Conservation (phyloP, 176 grass and related monocot species). For the Saccharum spontaneum region DNA sequence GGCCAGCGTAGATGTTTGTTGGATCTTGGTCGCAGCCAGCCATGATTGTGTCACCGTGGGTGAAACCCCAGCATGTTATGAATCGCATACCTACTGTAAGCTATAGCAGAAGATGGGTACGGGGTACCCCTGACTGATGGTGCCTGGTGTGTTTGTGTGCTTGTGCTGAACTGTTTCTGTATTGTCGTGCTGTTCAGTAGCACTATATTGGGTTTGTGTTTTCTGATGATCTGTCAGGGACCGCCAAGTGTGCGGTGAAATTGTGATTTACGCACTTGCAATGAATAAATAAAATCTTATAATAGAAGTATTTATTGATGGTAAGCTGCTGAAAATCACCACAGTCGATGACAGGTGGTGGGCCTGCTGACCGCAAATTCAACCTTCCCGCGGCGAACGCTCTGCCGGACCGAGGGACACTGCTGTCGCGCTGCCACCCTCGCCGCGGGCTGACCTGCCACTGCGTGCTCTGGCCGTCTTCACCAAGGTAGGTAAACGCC, state of each 20-base stretch:
- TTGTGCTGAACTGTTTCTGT: neutral
- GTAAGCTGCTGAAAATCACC: neutral
- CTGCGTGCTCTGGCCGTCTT: neutral
- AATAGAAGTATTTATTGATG: neutral
- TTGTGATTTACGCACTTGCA: neutral
- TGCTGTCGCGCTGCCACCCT: neutral
- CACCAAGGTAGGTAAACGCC: neutral
- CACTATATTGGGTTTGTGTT: neutral
- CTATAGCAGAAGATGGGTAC: neutral
- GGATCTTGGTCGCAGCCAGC: neutral
- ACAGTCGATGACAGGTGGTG: neutral
- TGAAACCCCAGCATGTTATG: neutral
- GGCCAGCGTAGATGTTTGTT: neutral
- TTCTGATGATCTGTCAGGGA: neutral
- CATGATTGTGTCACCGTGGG: conserved; percentile 4
- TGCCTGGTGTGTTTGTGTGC: neutral
- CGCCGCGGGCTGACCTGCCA: neutral
- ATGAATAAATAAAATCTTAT: neutral
- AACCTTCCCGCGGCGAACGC: neutral
- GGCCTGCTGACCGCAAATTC: neutral
- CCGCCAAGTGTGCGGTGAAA: neutral
- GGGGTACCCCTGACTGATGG: neutral
- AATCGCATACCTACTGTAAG: neutral
- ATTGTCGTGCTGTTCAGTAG: neutral
- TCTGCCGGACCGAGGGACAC: no score